These are phyloP conservation scores for Chalaropsis thielavioides DNA, from an alignment of 2,329 filamentous ascomycete genomes.

Conservation along the genomic window DNA sequence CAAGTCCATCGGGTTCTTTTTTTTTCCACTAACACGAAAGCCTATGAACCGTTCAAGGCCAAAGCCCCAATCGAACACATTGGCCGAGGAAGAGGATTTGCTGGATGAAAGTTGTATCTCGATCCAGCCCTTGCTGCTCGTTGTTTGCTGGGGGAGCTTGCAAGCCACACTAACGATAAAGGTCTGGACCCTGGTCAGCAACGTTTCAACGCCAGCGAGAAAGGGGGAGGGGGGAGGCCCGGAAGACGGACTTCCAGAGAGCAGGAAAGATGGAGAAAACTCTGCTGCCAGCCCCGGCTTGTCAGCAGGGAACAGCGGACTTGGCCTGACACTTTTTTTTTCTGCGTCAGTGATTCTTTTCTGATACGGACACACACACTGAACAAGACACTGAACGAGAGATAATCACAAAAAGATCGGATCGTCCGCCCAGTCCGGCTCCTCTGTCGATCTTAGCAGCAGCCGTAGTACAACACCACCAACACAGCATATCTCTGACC, in stretches of 20 bases:
- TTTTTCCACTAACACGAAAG: not conserved
- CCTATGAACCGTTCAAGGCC: not conserved
- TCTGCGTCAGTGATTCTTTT: not conserved
- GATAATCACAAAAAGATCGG: not conserved
- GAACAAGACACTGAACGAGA: not conserved
- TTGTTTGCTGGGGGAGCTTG: too few relatives aligned
- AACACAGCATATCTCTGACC: not conserved
- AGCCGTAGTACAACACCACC: not conserved
- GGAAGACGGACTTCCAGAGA: too few relatives aligned
- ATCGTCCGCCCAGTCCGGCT: not conserved
- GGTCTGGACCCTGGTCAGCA: not conserved
- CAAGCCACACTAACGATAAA: not conserved
- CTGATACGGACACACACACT: not conserved
- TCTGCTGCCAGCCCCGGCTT: not conserved
- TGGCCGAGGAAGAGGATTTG: slow-evolving; percentile 1
- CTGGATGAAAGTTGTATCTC: not conserved
- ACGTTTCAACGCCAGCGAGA: too few relatives aligned
- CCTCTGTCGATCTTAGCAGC: not conserved
- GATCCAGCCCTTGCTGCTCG: not conserved
- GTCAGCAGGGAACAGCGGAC: not conserved
- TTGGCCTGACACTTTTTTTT: not conserved
- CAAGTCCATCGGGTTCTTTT: not conserved
- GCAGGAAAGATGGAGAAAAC: too few relatives aligned
- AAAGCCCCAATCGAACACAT: not conserved
- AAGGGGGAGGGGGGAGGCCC: too few relatives aligned